Base-by-base conservation (phyloP, 2,329 filamentous ascomycete genomes). In the Ascochyta pisi region DNA sequence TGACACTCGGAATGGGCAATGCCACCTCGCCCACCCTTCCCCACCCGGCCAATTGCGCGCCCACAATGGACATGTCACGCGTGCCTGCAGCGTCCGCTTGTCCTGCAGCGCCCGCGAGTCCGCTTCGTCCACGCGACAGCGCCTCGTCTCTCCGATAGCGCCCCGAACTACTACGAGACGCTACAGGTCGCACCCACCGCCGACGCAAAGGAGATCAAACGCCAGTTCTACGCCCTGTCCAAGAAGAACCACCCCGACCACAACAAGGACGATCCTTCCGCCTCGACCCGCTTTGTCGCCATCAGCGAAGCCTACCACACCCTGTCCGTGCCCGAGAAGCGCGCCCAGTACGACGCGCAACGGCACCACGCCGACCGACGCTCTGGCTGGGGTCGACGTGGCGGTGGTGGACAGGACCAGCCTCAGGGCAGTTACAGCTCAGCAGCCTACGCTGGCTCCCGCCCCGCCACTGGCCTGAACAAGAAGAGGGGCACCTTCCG, bases 211-310 rank as follows among this genome's bases (percentile, higher is more conserved):
- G 91, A 96, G 49, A 93, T 98, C 59, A 98, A 98, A 77, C 94
- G 90, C 89, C 78, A 86, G 73, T 99, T 97, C 84, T 98, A 97
- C 83, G 78, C 84, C 58, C 90, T 98, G 74, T 96, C 92, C 71
- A 96, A 97, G 78, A 80, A 84, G 50, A 89, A 96, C 83, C 95
- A 99, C 77, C 95, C 95, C 1, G 95, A 99, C 82, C 87, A 88
- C 73, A 96, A 98, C 81, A 91, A 84, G 57, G 73, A 84, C 65
- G 89, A 96, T 76, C 89, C 90, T 4, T 73, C 79, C 55, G 90
- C 93, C 60, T 82, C 87, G 4, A 79, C 85, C 54, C 90, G 88
- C 73, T 99, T 96, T 82, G 86, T 92, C 75, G 84, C 86, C 65
- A 89, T 97, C 73, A 89, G 86, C 72, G 89, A 95, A 73, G 92